Evolutionary conservation across 2,329 filamentous ascomycete genomes (phyloP).

Genomic region (Aspergillus floridensis): DNA sequence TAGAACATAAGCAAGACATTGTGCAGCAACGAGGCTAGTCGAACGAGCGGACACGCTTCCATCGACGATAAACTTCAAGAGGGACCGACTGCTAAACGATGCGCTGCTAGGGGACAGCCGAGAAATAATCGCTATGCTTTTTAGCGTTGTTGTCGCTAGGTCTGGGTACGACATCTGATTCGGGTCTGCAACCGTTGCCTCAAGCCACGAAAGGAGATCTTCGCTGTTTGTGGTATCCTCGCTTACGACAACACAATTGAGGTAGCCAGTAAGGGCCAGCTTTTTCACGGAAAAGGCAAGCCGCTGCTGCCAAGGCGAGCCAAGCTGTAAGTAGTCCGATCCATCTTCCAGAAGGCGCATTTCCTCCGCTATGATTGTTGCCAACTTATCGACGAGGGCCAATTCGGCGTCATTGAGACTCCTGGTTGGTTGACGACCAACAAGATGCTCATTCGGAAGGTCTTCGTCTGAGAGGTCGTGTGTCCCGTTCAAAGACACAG

Average conservation of each 20-base stretch:
- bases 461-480: conserved; percentile 60
- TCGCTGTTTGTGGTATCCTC: conserved; percentile 79
- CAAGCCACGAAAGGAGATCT: conserved; percentile 77
- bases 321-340: conserved; percentile 83
- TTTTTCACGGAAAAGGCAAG: conserved; percentile 84
- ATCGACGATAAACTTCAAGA: conserved; percentile 87
- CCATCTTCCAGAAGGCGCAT: conserved; percentile 84
- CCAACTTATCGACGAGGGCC: conserved; percentile 56
- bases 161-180: conserved; percentile 77
- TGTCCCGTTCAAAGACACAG: conserved; percentile 67
- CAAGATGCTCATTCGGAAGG: conserved; percentile 71
- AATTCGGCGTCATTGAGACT: conserved; percentile 39
- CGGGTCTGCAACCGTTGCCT: conserved; percentile 74
- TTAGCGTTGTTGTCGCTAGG: conserved; percentile 74
- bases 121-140: conserved; percentile 77
- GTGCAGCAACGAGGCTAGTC: conserved; percentile 75
- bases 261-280: conserved; percentile 73
- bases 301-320: conserved; percentile 80
- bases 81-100: conserved; percentile 70
- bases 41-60: conserved; percentile 63
- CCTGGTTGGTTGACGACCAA: conserved; percentile 50
- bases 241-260: conserved; percentile 81
- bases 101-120: conserved; percentile 71
- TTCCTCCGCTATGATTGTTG: conserved; percentile 73
- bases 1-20: conserved; percentile 77